Percentiles rank a stretch among this genome's conserved stretches.
phyloP scores from a whole-genome alignment of 225 moss, liverwort and hornwort genomes.

The Asterella californica region DNA sequence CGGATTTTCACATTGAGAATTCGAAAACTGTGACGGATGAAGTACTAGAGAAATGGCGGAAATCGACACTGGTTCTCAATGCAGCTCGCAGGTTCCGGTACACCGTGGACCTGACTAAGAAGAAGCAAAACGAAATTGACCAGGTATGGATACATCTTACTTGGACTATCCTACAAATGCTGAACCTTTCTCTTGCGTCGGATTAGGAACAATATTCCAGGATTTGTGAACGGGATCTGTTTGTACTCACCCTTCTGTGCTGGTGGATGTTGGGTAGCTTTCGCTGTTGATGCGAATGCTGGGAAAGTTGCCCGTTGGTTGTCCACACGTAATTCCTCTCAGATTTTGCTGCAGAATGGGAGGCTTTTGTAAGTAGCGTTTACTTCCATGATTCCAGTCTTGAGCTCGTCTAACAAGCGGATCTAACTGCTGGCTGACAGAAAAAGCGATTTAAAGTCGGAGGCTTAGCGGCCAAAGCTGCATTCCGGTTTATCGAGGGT shows the following conservation, averaged over 20 bases:
- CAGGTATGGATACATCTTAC: too few species aligned
- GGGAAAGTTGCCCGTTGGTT: neutral
- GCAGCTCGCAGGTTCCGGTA: slow-evolving; percentile 39
- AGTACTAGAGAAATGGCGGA: slow-evolving; percentile 32
- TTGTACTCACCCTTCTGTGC: neutral
- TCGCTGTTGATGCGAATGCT: neutral
- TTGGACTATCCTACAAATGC: too few species aligned
- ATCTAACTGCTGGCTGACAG: slow-evolving; percentile 9
- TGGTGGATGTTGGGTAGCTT: neutral
- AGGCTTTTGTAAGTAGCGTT: neutral
- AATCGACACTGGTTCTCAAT: slow-evolving; percentile 21
- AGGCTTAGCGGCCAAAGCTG: slow-evolving; percentile 35
- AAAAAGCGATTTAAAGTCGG: slow-evolving; percentile 30
- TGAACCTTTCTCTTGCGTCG: neutral
- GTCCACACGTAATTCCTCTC: neutral
- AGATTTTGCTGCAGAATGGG: neutral
- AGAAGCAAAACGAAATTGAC: slow-evolving; percentile 5
- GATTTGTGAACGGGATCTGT: too few species aligned
- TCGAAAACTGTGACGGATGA: slow-evolving; percentile 10
- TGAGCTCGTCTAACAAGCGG: neutral
- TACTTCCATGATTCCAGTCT: neutral
- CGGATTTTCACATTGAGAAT: slow-evolving; percentile 1
- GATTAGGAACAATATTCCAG: neutral
- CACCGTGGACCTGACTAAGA: slow-evolving; percentile 23
- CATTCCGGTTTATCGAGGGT: slow-evolving; percentile 29